A percentile compares a stretch with the other conserved stretches of the same genome.
Conservation (phyloP, 305 asterid genomes). For the Galium porrigens region DNA sequence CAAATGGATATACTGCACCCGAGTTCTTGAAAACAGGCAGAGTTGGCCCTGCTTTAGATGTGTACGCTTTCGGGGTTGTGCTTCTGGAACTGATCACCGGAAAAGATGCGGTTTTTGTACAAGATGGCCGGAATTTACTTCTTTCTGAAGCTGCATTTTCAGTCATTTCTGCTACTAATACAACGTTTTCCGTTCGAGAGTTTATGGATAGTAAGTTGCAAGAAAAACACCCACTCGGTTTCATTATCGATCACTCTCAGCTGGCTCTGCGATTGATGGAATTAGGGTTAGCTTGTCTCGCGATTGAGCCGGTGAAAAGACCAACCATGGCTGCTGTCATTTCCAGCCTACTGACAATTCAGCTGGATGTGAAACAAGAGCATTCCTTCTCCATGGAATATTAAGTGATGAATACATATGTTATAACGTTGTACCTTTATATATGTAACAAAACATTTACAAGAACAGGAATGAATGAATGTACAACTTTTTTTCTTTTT, state of each 20-base stretch:
- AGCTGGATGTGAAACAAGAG: constrained; percentile 29
- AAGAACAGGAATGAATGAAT: neutral
- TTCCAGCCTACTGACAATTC: constrained; percentile 36
- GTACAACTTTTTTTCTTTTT: neutral
- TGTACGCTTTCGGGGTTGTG: constrained; percentile 45
- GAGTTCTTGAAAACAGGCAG: constrained; percentile 28
- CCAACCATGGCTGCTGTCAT: constrained; percentile 37
- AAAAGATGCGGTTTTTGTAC: constrained; percentile 25
- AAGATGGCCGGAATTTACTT: constrained; percentile 27
- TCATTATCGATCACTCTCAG: constrained; percentile 35
- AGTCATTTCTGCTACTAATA: constrained; percentile 16
- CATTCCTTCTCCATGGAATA: constrained; percentile 18
- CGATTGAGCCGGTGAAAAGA: constrained; percentile 30
- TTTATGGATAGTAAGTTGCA: constrained; percentile 42
- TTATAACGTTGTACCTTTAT: neutral
- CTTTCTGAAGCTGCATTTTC: constrained; percentile 26
- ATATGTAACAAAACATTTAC: neutral
- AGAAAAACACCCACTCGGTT: constrained; percentile 46
- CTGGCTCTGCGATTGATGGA: constrained; percentile 34
- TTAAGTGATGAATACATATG: neutral
- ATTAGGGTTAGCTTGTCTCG: constrained; percentile 35
- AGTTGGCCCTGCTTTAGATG: constrained; percentile 35
- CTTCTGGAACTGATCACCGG: constrained; percentile 48
- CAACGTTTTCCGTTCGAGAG: constrained; percentile 10
- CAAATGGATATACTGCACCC: constrained; percentile 44